Evolutionary conservation across 179 eudicot species (phyloP).

Genomic region (Gypsophila paniculata): DNA sequence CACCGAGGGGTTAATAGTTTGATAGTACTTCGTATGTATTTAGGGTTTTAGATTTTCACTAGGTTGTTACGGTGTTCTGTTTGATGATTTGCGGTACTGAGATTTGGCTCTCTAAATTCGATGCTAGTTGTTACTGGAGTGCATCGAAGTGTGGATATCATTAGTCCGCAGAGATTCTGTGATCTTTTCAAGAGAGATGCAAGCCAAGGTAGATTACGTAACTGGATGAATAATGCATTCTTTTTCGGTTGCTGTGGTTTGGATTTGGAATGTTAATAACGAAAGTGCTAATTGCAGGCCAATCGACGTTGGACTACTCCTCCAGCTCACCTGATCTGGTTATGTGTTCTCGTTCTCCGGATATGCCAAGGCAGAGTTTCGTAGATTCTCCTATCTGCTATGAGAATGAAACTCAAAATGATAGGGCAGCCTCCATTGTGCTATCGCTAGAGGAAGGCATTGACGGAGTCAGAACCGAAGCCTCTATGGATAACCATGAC

Average conservation of each 20-base stretch:
- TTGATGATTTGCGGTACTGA: conserved; percentile 1
- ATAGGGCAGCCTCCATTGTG: conserved; percentile 39
- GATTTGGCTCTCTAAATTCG: conserved; percentile 4
- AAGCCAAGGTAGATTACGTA: conserved; percentile 15
- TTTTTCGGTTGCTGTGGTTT: background rate
- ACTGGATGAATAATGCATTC: background rate
- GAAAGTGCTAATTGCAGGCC: conserved; percentile 35
- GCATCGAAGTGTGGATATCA: conserved; percentile 28
- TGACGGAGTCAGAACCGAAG: conserved; percentile 45
- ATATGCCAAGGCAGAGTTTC: conserved; percentile 35
- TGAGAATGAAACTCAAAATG: conserved; percentile 26
- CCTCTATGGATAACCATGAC: conserved; percentile 28
- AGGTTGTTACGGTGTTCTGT: background rate
- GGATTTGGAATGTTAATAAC: conserved; percentile 5
- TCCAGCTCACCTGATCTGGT: conserved; percentile 71
- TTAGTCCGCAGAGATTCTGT: conserved; percentile 27
- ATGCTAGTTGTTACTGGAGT: conserved; percentile 15
- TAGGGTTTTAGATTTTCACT: background rate
- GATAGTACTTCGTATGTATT: too few relatives aligned
- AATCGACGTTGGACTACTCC: conserved; percentile 48
- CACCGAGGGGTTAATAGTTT: background rate
- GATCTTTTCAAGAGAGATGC: conserved; percentile 23
- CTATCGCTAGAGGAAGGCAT: conserved; percentile 85
- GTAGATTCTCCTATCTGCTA: conserved; percentile 41
- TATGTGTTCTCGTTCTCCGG: conserved; percentile 62